Conservation (phyloP, 2,329 filamentous ascomycete species). For the Cordyceps militaris region DNA sequence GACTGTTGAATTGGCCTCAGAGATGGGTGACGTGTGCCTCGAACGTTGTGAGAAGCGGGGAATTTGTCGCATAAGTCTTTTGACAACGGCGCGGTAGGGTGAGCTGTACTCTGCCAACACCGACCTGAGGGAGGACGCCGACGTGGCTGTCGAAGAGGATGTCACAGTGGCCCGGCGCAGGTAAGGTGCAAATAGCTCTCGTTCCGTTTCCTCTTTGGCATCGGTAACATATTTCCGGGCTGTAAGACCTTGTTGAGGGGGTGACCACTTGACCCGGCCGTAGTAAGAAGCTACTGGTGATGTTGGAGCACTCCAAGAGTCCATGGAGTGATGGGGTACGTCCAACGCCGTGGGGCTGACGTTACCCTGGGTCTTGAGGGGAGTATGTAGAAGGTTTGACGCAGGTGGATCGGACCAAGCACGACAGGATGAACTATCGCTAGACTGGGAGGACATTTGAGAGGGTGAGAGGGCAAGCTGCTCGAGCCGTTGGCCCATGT, state of each 20-base stretch:
- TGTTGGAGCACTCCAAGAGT: background rate
- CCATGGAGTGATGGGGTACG: background rate
- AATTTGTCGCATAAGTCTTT: slow-evolving; percentile 32
- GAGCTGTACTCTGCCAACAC: slow-evolving; percentile 27
- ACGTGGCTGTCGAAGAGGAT: slow-evolving; percentile 33
- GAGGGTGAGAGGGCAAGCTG: slow-evolving; percentile 32
- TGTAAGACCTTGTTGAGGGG: slow-evolving; percentile 1
- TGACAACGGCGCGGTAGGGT: slow-evolving; percentile 30
- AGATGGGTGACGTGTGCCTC: slow-evolving; percentile 20
- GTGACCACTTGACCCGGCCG: background rate
- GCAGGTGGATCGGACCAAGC: background rate
- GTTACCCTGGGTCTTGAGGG: background rate
- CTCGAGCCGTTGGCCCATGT: slow-evolving; percentile 45
- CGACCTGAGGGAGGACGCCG: slow-evolving; percentile 27
- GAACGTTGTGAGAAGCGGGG: slow-evolving; percentile 24
- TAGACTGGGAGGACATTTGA: background rate
- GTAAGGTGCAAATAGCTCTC: slow-evolving; percentile 20
- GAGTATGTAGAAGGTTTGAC: too few species aligned
- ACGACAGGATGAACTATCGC: background rate
- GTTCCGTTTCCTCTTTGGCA: slow-evolving; percentile 11
- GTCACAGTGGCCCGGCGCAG: slow-evolving; percentile 29
- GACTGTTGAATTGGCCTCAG: slow-evolving; percentile 16
- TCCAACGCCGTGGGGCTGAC: background rate
- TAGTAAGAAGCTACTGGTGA: background rate
- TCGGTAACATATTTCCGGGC: background rate